phyloP scores from a whole-genome alignment of 257 asterid genomes.

The Lantana camara region DNA sequence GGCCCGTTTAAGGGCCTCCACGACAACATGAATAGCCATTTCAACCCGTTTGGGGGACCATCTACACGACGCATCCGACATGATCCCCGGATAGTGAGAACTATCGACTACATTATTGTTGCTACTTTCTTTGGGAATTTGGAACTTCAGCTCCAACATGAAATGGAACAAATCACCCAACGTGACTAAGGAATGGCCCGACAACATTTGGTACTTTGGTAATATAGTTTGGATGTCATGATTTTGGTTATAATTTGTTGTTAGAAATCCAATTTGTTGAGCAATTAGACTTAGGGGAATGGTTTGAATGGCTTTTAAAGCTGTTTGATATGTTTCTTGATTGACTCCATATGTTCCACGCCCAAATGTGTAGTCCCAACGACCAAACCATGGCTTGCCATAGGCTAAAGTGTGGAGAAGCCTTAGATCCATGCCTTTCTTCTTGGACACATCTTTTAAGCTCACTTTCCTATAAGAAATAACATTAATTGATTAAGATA shows the following conservation, averaged over 20 bases:
- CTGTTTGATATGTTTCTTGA: constrained; percentile 56
- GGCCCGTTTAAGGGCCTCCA: constrained; percentile 78
- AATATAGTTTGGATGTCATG: constrained; percentile 51
- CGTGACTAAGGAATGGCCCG: constrained; percentile 66
- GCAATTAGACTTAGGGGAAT: constrained; percentile 62
- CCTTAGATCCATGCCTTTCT: constrained; percentile 87
- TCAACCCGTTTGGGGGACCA: constrained; percentile 97
- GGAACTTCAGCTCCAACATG: constrained; percentile 65
- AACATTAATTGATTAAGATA: constrained; percentile 7
- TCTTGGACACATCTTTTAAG: constrained; percentile 65
- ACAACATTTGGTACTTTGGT: constrained; percentile 67
- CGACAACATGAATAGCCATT: constrained; percentile 90
- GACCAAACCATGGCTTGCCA: constrained; percentile 88
- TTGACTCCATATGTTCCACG: constrained; percentile 73
- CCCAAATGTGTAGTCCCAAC: constrained; percentile 74
- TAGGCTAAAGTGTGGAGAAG: constrained; percentile 70
- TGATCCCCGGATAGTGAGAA: constrained; percentile 53
- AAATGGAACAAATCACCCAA: constrained; percentile 68
- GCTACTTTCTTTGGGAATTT: constrained; percentile 63
- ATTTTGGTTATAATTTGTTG: constrained; percentile 12
- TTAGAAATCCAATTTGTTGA: constrained; percentile 41
- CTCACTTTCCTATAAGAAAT: constrained; percentile 95
- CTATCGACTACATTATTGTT: background rate
- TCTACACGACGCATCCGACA: constrained; percentile 81
- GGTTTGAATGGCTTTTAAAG: constrained; percentile 59